Base-by-base conservation (phyloP, 208 protist species). In the Trypanosoma mega region DNA sequence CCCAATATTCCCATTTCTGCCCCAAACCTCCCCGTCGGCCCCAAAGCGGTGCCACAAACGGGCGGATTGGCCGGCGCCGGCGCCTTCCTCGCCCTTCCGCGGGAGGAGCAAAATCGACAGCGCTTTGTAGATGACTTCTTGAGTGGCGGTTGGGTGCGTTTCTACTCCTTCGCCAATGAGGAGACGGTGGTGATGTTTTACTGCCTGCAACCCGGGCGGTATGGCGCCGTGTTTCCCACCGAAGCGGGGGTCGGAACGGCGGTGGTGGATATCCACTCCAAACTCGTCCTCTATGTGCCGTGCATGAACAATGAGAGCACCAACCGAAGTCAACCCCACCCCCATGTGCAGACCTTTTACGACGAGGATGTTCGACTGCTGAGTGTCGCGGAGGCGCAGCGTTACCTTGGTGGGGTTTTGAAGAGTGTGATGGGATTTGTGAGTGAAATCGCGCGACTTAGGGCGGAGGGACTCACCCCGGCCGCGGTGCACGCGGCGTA, bases 331-430 rank as follows among this genome's bases (percentile, higher is more conserved):
- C 81, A 94, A 58, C 82, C 85, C 7, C 88, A 94, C 57, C 85
- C 88, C 27, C 82, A 94, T 65, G 88, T 94, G 27, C 80, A 90
- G 54, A 94, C 85, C 11, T 94, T 89, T 59, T 94, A 88, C 61
- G 80, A 92, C 43, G 88, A 94, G 43, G 88, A 94, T 63, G 78
- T 79, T 18, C 72, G 76, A 31, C 76, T 94, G 27, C 59, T 94
- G 45, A 78, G 67, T 48, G 39, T 92, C 27, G n/a, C 64, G 3
- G 85, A 92, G 63, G 88, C 88, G 30, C 78, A 92, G 41, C 76
- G 78, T 9, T 79, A 85, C 62, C 67, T 94, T 1, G 80, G 78
- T 20, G 57, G 63, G n/a, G 83, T 92, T n/a, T 66, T 94, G 16
- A 53, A 71, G 20, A 80, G 72, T 59, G 89, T 94, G 43, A 89